Conservation (phyloP, 129 eudicot species). For the Flaveria trinervia region DNA sequence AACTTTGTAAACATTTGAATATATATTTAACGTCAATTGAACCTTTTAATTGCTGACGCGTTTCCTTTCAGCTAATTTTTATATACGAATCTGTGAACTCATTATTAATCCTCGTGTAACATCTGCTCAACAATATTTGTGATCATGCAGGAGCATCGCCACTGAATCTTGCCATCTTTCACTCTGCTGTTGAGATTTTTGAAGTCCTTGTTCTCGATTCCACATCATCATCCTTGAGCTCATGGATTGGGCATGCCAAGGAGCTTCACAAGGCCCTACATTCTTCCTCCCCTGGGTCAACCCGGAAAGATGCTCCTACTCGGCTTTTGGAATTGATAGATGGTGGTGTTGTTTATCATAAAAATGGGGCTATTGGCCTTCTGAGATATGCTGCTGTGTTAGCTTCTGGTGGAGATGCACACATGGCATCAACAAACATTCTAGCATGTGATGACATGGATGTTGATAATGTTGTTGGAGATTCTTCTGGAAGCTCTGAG, state of each 20-base stretch:
- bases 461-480: conserved; percentile 78
- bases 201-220: conserved; percentile 86
- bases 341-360: conserved; percentile 90
- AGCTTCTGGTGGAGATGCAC: conserved; percentile 98
- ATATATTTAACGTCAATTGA: not conserved
- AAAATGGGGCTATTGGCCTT: conserved; percentile 82
- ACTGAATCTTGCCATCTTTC: conserved; percentile 87
- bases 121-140: not conserved
- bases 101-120: not conserved
- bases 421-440: conserved; percentile 74
- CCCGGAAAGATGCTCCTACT: conserved; percentile 91
- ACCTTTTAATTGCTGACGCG: not conserved
- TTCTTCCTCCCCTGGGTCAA: conserved; percentile 98
- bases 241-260: conserved; percentile 88
- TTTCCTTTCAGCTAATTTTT: not conserved
- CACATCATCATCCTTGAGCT: conserved; percentile 72
- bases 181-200: conserved; percentile 89
- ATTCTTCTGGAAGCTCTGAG: conserved; percentile 71
- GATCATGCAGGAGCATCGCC: conserved; percentile 60
- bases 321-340: conserved; percentile 91
- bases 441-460: conserved; percentile 86
- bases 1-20: not conserved
- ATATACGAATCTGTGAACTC: not conserved
- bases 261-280: conserved; percentile 83
- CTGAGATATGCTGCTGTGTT: conserved; percentile 84